These are phyloP conservation scores for Stagonosporopsis vannaccii DNA, from an alignment of 2,329 filamentous ascomycete species.

Conservation along the genomic window DNA sequence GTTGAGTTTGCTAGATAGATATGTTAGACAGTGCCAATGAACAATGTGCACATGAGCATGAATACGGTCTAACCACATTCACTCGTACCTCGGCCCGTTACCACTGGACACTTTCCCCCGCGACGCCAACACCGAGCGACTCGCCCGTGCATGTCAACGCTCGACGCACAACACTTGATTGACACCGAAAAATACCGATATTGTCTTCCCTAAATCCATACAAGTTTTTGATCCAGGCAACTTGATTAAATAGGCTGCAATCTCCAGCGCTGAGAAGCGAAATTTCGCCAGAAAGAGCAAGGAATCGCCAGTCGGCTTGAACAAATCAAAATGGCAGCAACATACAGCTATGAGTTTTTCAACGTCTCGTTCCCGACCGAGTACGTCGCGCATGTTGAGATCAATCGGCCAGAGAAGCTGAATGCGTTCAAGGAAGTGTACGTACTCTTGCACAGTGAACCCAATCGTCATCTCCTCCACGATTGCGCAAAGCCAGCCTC, in stretches of 20 bases:
- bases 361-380: slow-evolving; percentile 73
- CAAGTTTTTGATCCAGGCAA: too few species aligned
- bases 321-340: slow-evolving; percentile 33
- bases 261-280: background rate
- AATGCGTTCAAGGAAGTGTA: slow-evolving; percentile 82
- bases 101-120: slow-evolving; percentile 11
- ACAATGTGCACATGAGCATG: background rate
- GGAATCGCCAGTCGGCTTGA: background rate
- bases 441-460: slow-evolving; percentile 27
- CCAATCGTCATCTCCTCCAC: too few species aligned
- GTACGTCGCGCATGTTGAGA: slow-evolving; percentile 88
- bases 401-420: slow-evolving; percentile 84
- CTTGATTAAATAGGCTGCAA: background rate
- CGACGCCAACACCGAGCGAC: slow-evolving; percentile 25
- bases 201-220: background rate
- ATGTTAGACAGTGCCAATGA: background rate
- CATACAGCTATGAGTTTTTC: slow-evolving; percentile 69
- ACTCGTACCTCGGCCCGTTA: slow-evolving; percentile 19
- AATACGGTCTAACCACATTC: slow-evolving; percentile 12
- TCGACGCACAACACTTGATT: background rate
- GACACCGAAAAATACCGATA: background rate
- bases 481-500: background rate
- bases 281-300: slow-evolving; percentile 15
- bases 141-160: slow-evolving; percentile 24
- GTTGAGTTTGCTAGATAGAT: background rate